These are phyloP conservation scores for Pseudocercospora pini-densiflorae DNA, from an alignment of 2,329 filamentous ascomycete species.

Conservation along the genomic window DNA sequence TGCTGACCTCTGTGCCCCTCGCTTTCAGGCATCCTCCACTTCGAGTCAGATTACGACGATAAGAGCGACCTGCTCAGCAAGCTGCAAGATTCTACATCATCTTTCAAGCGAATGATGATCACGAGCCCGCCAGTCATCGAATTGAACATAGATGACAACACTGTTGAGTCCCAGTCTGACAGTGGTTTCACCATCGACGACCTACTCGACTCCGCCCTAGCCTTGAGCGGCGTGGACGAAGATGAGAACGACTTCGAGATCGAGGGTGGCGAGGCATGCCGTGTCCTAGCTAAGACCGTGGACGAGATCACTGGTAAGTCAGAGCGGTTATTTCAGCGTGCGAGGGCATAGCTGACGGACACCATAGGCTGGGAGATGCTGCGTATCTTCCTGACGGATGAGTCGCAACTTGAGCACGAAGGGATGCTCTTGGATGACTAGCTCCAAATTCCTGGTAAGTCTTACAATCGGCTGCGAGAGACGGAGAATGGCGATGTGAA, in stretches of 20 bases:
- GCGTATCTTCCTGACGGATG: not conserved
- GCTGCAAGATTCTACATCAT: not conserved
- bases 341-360: not conserved
- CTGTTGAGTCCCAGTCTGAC: not conserved
- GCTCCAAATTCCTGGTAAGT: not conserved
- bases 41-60: conserved; percentile 6
- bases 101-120: conserved; percentile 2
- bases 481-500: not conserved
- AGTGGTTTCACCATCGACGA: not conserved
- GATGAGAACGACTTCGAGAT: conserved; percentile 10
- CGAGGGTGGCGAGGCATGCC: not conserved
- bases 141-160: conserved; percentile 1
- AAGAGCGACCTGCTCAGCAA: not conserved
- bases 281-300: conserved; percentile 2
- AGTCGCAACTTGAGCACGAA: not conserved
- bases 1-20: too few species aligned
- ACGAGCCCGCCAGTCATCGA: not conserved
- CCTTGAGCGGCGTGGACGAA: conserved; percentile 3
- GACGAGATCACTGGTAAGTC: conserved; percentile 5
- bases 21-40: not conserved
- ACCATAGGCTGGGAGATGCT: conserved; percentile 1
- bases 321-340: not conserved
- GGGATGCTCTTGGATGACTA: not conserved
- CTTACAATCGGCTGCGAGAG: not conserved
- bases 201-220: not conserved